Conservation (phyloP, 2,329 filamentous ascomycete species). For the Penicillium digitatum region DNA sequence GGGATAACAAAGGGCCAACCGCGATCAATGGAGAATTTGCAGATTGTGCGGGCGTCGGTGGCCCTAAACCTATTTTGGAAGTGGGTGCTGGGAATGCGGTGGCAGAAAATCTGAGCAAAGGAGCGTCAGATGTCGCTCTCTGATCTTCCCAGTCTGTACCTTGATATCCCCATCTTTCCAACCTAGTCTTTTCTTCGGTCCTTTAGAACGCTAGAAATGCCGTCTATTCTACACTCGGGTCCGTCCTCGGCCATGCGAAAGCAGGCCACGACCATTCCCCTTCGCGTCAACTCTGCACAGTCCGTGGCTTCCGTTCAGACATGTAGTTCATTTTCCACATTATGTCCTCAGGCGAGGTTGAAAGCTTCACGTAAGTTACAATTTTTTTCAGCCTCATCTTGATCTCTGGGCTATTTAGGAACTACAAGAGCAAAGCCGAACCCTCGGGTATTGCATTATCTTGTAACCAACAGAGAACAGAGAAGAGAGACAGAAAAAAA, state of each 20-base stretch:
- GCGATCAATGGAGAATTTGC: constrained; percentile 27
- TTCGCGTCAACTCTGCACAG: constrained; percentile 26
- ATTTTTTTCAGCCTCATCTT: background rate
- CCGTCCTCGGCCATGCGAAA: constrained; percentile 35
- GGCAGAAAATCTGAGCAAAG: constrained; percentile 27
- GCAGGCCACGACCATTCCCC: constrained; percentile 30
- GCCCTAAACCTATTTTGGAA: constrained; percentile 30
- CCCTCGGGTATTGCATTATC: background rate
- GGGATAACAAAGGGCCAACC: constrained; percentile 21
- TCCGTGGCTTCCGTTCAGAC: constrained; percentile 29
- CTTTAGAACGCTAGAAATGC: constrained; percentile 24
- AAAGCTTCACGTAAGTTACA: constrained; percentile 30
- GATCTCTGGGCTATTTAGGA: background rate
- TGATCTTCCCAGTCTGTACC: constrained; percentile 1
- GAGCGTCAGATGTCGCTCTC: constrained; percentile 11
- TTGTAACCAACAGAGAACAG: background rate
- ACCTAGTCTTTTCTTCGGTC: constrained; percentile 5
- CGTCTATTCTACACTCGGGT: constrained; percentile 30
- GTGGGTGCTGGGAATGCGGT: constrained; percentile 17
- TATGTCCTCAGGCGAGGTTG: constrained; percentile 28
- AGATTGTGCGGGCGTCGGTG: constrained; percentile 25
- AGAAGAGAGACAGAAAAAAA: background rate
- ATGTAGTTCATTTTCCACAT: constrained; percentile 30
- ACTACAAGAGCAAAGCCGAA: background rate
- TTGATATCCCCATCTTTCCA: constrained; percentile 3